Conservation (phyloP, 805 yeast species). For the Tetrapisispora iriomotensis region DNA sequence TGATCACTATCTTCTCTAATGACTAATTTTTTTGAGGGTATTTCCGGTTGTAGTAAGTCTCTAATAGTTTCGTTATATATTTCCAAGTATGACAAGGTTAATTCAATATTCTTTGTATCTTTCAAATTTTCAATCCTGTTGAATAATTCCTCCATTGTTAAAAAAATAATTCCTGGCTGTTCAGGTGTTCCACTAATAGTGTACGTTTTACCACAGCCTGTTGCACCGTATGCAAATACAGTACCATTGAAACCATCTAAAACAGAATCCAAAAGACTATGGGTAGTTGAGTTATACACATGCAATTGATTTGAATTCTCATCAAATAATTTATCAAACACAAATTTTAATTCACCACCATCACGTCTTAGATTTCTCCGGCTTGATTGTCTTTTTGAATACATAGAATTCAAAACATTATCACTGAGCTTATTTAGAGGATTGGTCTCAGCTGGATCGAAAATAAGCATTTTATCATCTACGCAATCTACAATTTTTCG, state of each 20-base stretch:
- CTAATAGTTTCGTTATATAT: slow-evolving; percentile 85
- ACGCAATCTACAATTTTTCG: slow-evolving; percentile 69
- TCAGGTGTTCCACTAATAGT: slow-evolving; percentile 72
- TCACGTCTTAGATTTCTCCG: slow-evolving; percentile 14
- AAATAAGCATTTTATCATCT: slow-evolving; percentile 75
- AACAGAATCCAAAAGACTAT: slow-evolving; percentile 62
- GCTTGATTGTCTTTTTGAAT: slow-evolving; percentile 14
- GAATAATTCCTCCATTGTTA: slow-evolving; percentile 71
- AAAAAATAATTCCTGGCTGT: slow-evolving; percentile 69
- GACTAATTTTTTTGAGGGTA: slow-evolving; percentile 37
- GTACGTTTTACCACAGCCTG: slow-evolving; percentile 96
- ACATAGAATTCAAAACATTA: slow-evolving; percentile 22
- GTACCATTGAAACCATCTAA: slow-evolving; percentile 85
- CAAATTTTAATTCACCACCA: slow-evolving; percentile 58
- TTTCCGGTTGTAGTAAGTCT: slow-evolving; percentile 60
- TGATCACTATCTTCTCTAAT: slow-evolving; percentile 64
- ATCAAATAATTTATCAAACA: slow-evolving; percentile 74
- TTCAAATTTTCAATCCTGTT: slow-evolving; percentile 43
- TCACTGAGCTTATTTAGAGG: slow-evolving; percentile 35
- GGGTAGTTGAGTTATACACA: slow-evolving; percentile 57
- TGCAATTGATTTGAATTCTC: slow-evolving; percentile 53
- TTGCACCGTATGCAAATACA: slow-evolving; percentile 93
- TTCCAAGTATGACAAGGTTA: slow-evolving; percentile 68
- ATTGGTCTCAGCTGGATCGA: slow-evolving; percentile 72
- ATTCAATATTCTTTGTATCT: slow-evolving; percentile 48